phyloP scores from a whole-genome alignment of 257 asterid species.

The Datura wrightii region DNA sequence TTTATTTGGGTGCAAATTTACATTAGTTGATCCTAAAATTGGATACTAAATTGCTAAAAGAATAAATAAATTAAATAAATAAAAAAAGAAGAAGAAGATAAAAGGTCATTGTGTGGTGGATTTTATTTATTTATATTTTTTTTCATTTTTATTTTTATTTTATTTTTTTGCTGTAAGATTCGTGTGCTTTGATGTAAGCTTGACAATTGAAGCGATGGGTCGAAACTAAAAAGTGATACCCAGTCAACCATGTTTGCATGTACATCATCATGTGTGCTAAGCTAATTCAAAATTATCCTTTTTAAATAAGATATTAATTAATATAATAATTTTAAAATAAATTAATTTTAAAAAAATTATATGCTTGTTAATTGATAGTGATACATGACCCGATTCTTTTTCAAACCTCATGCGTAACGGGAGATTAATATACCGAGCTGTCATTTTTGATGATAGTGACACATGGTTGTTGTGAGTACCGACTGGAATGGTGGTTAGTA shows the following conservation, averaged over 20 bases:
- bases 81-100: background rate
- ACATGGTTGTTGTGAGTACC: too few relatives aligned
- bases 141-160: too few relatives aligned
- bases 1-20: background rate
- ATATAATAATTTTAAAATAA: too few relatives aligned
- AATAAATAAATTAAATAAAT: too few relatives aligned
- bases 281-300: slow-evolving; percentile 29
- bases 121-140: too few relatives aligned
- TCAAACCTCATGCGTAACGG: too few relatives aligned
- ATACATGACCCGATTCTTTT: too few relatives aligned
- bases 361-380: too few relatives aligned
- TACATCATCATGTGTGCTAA: slow-evolving; percentile 44
- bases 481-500: too few relatives aligned
- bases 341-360: too few relatives aligned
- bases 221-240: slow-evolving; percentile 22
- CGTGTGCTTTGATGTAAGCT: slow-evolving; percentile 18
- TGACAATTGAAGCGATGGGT: slow-evolving; percentile 23
- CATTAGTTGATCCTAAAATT: background rate
- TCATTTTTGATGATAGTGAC: too few relatives aligned
- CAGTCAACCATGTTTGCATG: slow-evolving; percentile 29
- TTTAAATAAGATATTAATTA: background rate
- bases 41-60: background rate
- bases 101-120: background rate
- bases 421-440: too few relatives aligned
- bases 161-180: background rate